Base-by-base conservation (phyloP, 176 grass and related monocot genomes). In the Alopecurus myosuroides region DNA sequence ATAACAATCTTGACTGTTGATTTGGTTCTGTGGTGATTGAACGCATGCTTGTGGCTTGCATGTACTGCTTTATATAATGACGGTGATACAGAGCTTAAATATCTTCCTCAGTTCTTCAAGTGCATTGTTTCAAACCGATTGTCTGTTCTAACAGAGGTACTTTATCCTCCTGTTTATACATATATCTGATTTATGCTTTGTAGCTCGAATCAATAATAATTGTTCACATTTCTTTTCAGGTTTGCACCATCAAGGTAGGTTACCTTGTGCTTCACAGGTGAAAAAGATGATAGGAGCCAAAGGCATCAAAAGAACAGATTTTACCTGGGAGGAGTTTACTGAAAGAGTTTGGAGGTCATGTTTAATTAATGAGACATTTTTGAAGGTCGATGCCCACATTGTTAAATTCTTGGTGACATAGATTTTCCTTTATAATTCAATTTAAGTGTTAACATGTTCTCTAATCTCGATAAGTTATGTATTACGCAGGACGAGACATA, bases 61-160 rank as follows among this genome's bases (percentile, higher is more conserved):
- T 99, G 97, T 81, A 94, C 91, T 87, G 94, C 97, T 86, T 71
- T 96, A 70, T 99, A 99, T 89, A 94, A 89, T 86, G 97, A 96
- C 18, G 97, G 94, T 67, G 94, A 99, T 71, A 84, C 86, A 26
- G 97, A 99, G 86, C 88, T 90, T 74, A 99, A 99, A 88, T 99
- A 99, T 94, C 97, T 99, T 78, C 97, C 97, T 18, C 97, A 99
- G 81, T 99, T 99, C 89, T 99, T 99, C 84, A 99, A 99, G 71
- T 99, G 96, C 64, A 81, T 81, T 63, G 94, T 99, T 73, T 91
- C 90, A 64, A 99, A 99, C 67, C 97, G 94, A 67, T 91, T 99
- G 36, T 96, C 97, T 86, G 97, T 99, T 82, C 90, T 88, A 94
- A 99, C 97, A 85, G 97, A 99, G 97, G 94, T 99, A 97, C 73